Conservation (phyloP, 169 alveolate genomes). For the Eimeria sp. region DNA sequence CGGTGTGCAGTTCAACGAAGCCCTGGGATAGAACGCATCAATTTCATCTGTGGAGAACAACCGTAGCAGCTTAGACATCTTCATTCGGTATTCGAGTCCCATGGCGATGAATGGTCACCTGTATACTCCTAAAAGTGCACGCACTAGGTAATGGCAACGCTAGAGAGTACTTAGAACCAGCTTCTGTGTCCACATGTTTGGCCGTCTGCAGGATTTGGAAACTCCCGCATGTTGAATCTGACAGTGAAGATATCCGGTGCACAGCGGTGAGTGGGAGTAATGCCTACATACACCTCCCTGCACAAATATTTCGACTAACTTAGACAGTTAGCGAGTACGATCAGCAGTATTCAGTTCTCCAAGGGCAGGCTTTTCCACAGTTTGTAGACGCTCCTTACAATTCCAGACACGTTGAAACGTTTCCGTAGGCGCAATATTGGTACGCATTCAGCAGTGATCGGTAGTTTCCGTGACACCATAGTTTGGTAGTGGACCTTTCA, state of each 20-base stretch:
- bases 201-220: slow-evolving; percentile 55
- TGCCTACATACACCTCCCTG: neutral
- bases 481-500: neutral
- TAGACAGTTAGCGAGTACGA: neutral
- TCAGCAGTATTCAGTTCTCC: neutral
- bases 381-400: neutral
- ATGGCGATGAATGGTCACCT: neutral
- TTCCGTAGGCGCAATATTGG: neutral
- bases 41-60: too few relatives aligned
- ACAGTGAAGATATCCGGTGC: slow-evolving; percentile 62
- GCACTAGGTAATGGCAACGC: neutral
- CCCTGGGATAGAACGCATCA: neutral
- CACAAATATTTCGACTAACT: neutral
- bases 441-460: neutral
- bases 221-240: slow-evolving; percentile 38
- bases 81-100: neutral
- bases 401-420: neutral
- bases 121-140: neutral
- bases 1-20: slow-evolving; percentile 5
- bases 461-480: neutral
- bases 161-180: neutral
- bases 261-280: slow-evolving; percentile 10
- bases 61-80: neutral
- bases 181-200: neutral
- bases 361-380: neutral